These are phyloP conservation scores for Penicillium flavigenum DNA, from an alignment of 495 filamentous ascomycete genomes.

Conservation along the genomic window DNA sequence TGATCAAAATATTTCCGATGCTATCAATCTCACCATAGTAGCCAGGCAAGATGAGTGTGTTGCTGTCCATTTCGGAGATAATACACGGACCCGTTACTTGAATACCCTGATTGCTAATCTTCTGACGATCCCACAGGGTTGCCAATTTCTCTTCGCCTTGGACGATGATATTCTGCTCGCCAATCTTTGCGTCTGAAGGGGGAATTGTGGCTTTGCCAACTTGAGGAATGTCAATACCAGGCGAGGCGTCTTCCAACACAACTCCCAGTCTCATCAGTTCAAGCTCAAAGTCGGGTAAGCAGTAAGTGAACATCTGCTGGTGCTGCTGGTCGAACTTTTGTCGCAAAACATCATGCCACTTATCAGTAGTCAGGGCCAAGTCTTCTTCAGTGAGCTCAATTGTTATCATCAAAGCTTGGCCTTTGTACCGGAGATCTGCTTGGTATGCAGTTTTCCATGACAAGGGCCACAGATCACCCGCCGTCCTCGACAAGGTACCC, in stretches of 20 bases:
- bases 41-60: conserved; percentile 49
- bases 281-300: conserved; percentile 41
- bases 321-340: conserved; percentile 43
- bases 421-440: conserved; percentile 49
- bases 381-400: conserved; percentile 37
- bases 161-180: conserved; percentile 38
- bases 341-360: conserved; percentile 30
- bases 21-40: conserved; percentile 43
- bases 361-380: conserved; percentile 20
- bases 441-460: conserved; percentile 38
- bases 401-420: conserved; percentile 48
- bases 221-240: conserved; percentile 36
- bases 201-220: conserved; percentile 33
- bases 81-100: conserved; percentile 45
- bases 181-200: conserved; percentile 30
- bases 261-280: conserved; percentile 50
- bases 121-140: conserved; percentile 45
- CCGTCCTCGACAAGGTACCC: conserved; percentile 22
- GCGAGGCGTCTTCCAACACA: conserved; percentile 41
- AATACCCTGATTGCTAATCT: conserved; percentile 39
- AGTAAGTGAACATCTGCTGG: conserved; percentile 49
- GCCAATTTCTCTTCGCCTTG: conserved; percentile 40
- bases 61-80: conserved; percentile 52
- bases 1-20: conserved; percentile 51
- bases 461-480: conserved; percentile 19